Conservation (phyloP, 2,329 filamentous ascomycete genomes). For the Zelopaecilomyces penicillatus region DNA sequence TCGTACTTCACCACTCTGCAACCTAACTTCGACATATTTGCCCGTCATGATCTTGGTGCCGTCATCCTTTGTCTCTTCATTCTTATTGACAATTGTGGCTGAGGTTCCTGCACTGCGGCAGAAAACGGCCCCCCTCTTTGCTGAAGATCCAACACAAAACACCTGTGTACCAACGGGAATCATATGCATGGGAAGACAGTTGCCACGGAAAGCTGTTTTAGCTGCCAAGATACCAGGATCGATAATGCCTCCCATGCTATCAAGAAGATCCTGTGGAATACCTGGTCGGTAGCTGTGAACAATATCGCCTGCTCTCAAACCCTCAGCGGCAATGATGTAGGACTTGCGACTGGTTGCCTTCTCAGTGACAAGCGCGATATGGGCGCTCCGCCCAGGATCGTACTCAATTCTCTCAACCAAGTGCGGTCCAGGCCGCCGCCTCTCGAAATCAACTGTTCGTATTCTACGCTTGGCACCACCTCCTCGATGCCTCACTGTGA, state of each 20-base stretch:
- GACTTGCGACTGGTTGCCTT: constrained; percentile 66
- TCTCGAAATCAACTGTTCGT: constrained; percentile 80
- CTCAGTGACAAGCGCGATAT: constrained; percentile 80
- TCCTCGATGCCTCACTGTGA: constrained; percentile 86
- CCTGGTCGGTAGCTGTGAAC: constrained; percentile 88
- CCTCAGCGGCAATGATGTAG: constrained; percentile 94
- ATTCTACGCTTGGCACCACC: constrained; percentile 90
- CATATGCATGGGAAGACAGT: constrained; percentile 92
- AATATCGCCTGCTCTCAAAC: constrained; percentile 81
- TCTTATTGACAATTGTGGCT: constrained; percentile 81
- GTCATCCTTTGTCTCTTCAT: constrained; percentile 59
- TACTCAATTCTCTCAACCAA: constrained; percentile 91
- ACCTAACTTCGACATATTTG: constrained; percentile 71
- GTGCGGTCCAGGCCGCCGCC: constrained; percentile 71
- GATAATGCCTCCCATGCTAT: constrained; percentile 84
- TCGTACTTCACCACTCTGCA: constrained; percentile 89
- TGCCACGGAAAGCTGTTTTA: constrained; percentile 87
- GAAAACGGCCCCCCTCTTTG: constrained; percentile 72
- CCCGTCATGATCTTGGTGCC: constrained; percentile 56
- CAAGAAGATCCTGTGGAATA: constrained; percentile 77
- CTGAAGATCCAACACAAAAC: constrained; percentile 76
- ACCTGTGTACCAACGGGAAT: constrained; percentile 90
- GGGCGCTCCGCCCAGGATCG: constrained; percentile 85
- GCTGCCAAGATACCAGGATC: constrained; percentile 95
- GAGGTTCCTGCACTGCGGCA: constrained; percentile 93